These are phyloP conservation scores for Chlorella ohadii DNA, from an alignment of 139 green algal genomes.

Conservation along the genomic window DNA sequence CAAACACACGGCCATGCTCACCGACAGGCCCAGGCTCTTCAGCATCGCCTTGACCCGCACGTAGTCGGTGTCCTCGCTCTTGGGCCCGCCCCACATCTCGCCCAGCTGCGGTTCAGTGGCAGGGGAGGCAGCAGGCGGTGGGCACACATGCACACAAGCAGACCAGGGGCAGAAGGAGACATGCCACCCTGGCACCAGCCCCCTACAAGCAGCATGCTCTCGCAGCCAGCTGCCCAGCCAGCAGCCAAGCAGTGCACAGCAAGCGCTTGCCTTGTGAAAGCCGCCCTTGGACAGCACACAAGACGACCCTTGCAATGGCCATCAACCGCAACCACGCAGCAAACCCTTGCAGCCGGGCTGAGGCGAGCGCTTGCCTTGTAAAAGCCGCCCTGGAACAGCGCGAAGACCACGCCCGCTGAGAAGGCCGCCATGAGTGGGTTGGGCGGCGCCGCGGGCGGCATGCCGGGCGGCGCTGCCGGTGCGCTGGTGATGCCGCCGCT, in stretches of 20 bases:
- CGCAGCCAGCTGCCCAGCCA: too few species aligned
- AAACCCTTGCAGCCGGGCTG: too few species aligned
- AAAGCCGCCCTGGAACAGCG: conserved; percentile 86
- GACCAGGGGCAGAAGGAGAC: too few species aligned
- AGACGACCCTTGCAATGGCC: too few species aligned
- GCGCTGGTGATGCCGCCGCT: conserved; percentile 47
- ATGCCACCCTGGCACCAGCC: too few species aligned
- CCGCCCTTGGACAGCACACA: not conserved
- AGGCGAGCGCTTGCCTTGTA: conserved; percentile 85
- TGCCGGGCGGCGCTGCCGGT: not conserved
- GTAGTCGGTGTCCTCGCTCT: conserved; percentile 53
- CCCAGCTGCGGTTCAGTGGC: conserved; percentile 37
- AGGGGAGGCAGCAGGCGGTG: too few species aligned
- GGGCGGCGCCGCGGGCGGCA: conserved; percentile 24
- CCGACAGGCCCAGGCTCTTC: conserved; percentile 72
- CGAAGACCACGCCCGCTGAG: conserved; percentile 78
- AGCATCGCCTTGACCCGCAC: conserved; percentile 88
- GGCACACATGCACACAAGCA: too few species aligned
- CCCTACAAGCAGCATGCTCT: too few species aligned
- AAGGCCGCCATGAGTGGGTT: conserved; percentile 59
- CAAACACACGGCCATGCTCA: too few species aligned
- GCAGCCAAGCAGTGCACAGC: too few species aligned
- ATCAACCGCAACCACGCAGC: too few species aligned
- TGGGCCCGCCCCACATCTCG: conserved; percentile 38
- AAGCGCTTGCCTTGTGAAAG: too few species aligned